Conservation (phyloP, 768 basidiomycete genomes). For the Pseudohyphozyma bogoriensis region DNA sequence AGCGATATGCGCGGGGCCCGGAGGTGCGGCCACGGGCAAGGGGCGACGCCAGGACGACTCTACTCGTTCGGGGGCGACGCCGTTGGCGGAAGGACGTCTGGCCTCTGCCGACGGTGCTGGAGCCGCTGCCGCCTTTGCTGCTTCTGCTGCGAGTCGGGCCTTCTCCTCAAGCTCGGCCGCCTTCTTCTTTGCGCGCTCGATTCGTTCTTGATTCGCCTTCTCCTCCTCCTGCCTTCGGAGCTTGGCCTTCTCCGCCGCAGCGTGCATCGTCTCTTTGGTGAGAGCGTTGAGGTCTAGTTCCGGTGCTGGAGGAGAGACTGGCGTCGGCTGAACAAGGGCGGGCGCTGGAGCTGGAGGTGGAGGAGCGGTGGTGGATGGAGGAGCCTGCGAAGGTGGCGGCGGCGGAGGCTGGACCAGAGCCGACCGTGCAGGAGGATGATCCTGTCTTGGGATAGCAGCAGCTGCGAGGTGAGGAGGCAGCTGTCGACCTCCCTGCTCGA, state of each 20-base stretch:
- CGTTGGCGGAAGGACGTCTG: background rate
- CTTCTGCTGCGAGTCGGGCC: constrained; percentile 16
- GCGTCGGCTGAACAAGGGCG: background rate
- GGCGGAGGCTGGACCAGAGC: background rate
- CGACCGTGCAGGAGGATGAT: background rate
- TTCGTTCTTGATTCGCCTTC: constrained; percentile 65
- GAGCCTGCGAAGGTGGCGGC: background rate
- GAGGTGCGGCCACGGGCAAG: constrained; percentile 1
- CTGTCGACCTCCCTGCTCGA: constrained; percentile 34
- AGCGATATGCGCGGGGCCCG: background rate
- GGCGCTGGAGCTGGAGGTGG: background rate
- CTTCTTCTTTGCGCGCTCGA: constrained; percentile 69
- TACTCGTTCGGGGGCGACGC: background rate
- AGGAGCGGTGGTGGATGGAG: background rate
- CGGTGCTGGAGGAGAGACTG: background rate
- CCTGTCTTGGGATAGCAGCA: background rate
- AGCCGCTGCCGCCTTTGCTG: background rate
- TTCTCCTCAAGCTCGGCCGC: constrained; percentile 40
- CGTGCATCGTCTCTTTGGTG: constrained; percentile 52
- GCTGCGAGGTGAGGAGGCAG: constrained; percentile 49
- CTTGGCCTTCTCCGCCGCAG: constrained; percentile 70
- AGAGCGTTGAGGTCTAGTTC: constrained; percentile 33
- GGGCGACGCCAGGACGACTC: constrained; percentile 4
- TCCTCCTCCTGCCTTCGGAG: constrained; percentile 72
- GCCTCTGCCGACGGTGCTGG: background rate